Evolutionary conservation across 1,139 yeast species (phyloP), one percentile per base, ranked within the genome.

Genomic region (Zygoascus hellenicus): DNA sequence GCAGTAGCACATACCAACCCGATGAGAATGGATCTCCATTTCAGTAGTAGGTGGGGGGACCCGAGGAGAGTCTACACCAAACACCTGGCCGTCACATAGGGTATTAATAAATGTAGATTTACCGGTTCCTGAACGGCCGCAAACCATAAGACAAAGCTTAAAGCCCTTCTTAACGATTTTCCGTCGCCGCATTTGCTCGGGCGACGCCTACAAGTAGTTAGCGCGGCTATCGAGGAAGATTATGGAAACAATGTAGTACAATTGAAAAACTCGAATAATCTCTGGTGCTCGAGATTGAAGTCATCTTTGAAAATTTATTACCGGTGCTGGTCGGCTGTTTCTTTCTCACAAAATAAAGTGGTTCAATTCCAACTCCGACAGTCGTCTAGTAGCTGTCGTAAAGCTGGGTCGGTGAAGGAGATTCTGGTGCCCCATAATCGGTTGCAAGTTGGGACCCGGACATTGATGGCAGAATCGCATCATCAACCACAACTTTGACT

Each of bases 91-190:
- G 41, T 95, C 96, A 69, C 97, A 90, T 46, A 90, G 69, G 44
- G 94, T 80, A 66, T 88, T 87, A 52, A 88, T 73, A 58, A 89
- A 87, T 0, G 95, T 80, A 2, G 95, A 77, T 63, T 89, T 87
- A 3, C 97, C 97, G 0, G 83, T 72, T 2, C 96, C 95, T 10
- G 81, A 70, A 9, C 75, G 72, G 4, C 97, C 97, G 30, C 83
- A 80, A 10, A 87, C 78, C 82, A 89, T 76, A 46, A 89, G 62
- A 37, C 87, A 81, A 62, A 89, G 87, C 58, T 86, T 83, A 62
- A 88, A 78, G 31, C 95, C 96, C 59, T 88, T 83, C 62, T 83
- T 86, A 57, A 84, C 81, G 60, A 87, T 94, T 64, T 85, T 86
- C 59, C 77, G 78, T 58, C 83, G 77, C 59, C 83, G 66, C 75